Percentiles rank a stretch among this genome's conserved stretches.
Conservation (phyloP, 345 rosid genomes). For the Carallia pectinifolia region DNA sequence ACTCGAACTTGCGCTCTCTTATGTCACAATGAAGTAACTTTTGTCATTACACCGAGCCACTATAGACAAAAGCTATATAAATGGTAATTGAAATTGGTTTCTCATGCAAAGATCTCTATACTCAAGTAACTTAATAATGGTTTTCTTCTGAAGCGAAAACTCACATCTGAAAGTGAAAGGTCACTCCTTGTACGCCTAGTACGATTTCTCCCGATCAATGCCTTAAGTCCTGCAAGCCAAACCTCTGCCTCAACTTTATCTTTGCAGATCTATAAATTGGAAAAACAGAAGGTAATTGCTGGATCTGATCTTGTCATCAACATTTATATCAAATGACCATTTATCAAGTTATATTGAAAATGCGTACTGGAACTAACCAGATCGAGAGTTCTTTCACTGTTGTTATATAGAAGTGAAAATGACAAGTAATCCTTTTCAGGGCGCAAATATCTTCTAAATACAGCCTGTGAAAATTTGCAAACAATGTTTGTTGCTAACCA, state of each 20-base stretch:
- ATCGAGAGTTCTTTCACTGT: conserved; percentile 91
- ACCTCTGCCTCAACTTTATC: conserved; percentile 91
- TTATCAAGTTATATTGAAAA: background rate
- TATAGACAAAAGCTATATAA: no score
- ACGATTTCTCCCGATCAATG: conserved; percentile 51
- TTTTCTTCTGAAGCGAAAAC: conserved; percentile 16
- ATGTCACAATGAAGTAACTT: no score
- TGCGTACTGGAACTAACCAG: conserved; percentile 56
- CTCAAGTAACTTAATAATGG: background rate
- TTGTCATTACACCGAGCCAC: no score
- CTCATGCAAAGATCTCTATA: background rate
- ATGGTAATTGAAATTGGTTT: background rate
- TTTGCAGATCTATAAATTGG: conserved; percentile 77
- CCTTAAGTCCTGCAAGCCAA: conserved; percentile 83
- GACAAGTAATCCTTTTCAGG: conserved; percentile 95
- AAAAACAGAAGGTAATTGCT: conserved; percentile 17
- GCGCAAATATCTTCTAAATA: conserved; percentile 84
- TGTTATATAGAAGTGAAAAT: conserved; percentile 85
- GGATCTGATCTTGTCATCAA: conserved; percentile 9
- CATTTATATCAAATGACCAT: background rate
- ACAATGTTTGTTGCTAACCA: background rate
- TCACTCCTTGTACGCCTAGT: conserved; percentile 64
- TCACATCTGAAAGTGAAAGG: conserved; percentile 60
- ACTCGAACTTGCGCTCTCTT: no score
- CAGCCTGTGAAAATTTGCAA: conserved; percentile 49